Evolutionary conservation across 2,329 filamentous ascomycete species (phyloP), one percentile per base, ranked within the genome.

Genomic region (Aureobasidium melanogenum): DNA sequence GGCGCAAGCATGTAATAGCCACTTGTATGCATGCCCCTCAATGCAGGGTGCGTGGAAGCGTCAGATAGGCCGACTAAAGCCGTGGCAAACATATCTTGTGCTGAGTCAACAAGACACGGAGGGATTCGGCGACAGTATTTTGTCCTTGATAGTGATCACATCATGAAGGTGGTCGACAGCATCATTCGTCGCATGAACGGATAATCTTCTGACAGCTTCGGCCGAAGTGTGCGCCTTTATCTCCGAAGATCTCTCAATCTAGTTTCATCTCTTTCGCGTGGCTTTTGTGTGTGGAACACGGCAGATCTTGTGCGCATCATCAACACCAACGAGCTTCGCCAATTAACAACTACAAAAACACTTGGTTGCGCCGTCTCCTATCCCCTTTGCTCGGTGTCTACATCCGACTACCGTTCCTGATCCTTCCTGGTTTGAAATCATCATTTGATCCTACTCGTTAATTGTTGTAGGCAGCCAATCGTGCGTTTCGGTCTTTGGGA

Each of bases 251-350:
- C 46, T 28, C 46, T 38, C 48, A 34, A 52, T 52, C 22, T 55
- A 12, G 22, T 19, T 55, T 43, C 36, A 36, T 43, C 26, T 28
- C 10, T 55, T 32, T 55, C 41, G 54, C 54, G 41, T 57, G 54
- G 41, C 54, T 46, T 46, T 57, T 57, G 28, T 22, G 38, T 46
- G 41, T 57, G 54, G 28, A 46, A 57, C 54, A 30, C 41, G 30
- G 54, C 54, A 57, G 26, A 46, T 55, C 52, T 55, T 44, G 52
- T 56, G 38, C 36, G 38, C 52, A 41, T 46, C 38, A 34, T 30
- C 41, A 12, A 46, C 46, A 57, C 36, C 41, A 46, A 36, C 19
- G n/a, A 22, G 19, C 26, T n/a, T 12, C 36, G 54, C 39, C 30
- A 19, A 36, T 34, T 28, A 32, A 28, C 19, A 9, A 43, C 39